Evolutionary conservation across 1,284 basidiomycete species (phyloP), one percentile per base, ranked within the genome.

Genomic region (Coniferiporia sulphurascens): DNA sequence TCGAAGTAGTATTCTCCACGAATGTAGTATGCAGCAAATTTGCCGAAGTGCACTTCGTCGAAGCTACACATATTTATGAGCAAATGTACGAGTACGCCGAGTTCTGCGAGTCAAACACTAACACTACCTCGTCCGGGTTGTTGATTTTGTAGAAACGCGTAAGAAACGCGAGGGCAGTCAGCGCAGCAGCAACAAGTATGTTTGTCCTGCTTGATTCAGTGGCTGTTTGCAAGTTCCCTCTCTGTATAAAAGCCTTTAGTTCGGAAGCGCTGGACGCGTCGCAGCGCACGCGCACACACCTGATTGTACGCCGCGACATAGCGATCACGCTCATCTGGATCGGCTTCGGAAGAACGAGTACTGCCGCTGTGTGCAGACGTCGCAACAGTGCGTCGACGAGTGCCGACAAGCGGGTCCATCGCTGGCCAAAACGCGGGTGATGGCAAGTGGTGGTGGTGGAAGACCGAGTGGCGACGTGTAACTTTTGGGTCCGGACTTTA

Each of bases 1-100:
- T 99, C 97, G 78, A 99, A 99, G 76, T 98, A 98, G 77, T 97
- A 99, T 74, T 97, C 85, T 64, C 94, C 81, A 56, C 79, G 78
- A 67, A 98, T 86, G 74, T 98, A 98, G 73, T 93, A 91, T 5
- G 90, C 85, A 17, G 95, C 94, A 72, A 98, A 95, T 75, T 93
- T 93, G 63, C 94, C 94, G 70, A 97, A 98, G 71, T 98, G 95
- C 12, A 98, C 95, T 76, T 98, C 95, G 71, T 98, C 95, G 72
- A 98, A 98, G 44, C 93, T 95, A 66, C 27, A 27, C 41, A 43
- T 27, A 35, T 44, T 35, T n/a, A 27, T 59, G 12, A 54, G 52
- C 9, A 34, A 22, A 43, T 45, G 19, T 55, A 22, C 45, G 56
- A 46, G 27, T 27, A 27, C 27, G 5, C 27, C 5, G 45, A 49